Conservation (phyloP, 768 basidiomycete species). For the Psilocybe azurescens region DNA sequence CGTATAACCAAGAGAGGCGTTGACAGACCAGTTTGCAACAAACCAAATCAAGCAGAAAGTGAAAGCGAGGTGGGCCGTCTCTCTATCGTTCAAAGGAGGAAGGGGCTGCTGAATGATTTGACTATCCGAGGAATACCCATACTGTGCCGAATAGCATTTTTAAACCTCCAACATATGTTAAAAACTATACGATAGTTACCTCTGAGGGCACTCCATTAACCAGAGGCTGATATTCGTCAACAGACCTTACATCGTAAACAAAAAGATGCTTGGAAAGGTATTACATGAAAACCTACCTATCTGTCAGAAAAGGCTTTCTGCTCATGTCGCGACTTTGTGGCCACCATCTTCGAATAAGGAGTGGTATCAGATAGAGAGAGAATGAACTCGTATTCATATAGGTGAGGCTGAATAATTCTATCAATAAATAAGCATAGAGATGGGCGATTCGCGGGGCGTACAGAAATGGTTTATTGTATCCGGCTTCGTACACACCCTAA, state of each 20-base stretch:
- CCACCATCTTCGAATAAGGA: slow-evolving; percentile 30
- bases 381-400: slow-evolving; percentile 95
- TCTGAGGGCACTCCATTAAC: slow-evolving; percentile 19
- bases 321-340: slow-evolving; percentile 5
- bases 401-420: slow-evolving; percentile 40
- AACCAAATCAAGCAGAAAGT: slow-evolving; percentile 93
- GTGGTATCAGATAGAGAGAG: slow-evolving; percentile 40
- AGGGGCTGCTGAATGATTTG: slow-evolving; percentile 4
- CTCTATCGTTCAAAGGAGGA: slow-evolving; percentile 37
- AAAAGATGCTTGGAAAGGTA: not conserved
- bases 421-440: not conserved
- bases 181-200: slow-evolving; percentile 3
- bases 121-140: slow-evolving; percentile 4
- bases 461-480: slow-evolving; percentile 93
- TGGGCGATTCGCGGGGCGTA: slow-evolving; percentile 20
- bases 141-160: not conserved
- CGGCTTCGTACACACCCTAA: slow-evolving; percentile 58
- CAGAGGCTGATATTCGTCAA: slow-evolving; percentile 32
- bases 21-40: slow-evolving; percentile 90
- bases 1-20: slow-evolving; percentile 83
- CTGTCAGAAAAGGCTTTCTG: not conserved
- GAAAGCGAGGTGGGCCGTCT: slow-evolving; percentile 82
- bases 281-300: slow-evolving; percentile 11
- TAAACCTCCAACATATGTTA: not conserved
- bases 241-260: slow-evolving; percentile 11